phyloP scores from a whole-genome alignment of 352 stramenopile genomes.

The Elongisporangium prolatum region DNA sequence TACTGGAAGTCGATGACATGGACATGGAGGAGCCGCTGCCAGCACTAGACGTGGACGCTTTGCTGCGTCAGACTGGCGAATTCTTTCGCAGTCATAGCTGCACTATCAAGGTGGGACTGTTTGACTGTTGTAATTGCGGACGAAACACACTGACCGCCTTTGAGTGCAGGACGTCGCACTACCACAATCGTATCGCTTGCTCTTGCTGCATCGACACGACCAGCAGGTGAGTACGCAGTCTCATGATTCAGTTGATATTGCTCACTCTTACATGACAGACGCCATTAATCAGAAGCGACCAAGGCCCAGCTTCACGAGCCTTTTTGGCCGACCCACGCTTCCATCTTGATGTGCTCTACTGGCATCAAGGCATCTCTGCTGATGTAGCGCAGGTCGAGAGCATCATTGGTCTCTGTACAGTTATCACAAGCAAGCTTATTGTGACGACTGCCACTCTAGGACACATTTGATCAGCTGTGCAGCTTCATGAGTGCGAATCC shows the following conservation, averaged over 20 bases:
- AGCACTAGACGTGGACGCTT: slow-evolving; percentile 22
- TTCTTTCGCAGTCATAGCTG: slow-evolving; percentile 18
- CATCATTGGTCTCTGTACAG: neutral
- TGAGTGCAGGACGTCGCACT: slow-evolving; percentile 6
- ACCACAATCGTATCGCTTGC: slow-evolving; percentile 20
- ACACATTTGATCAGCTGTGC: slow-evolving; percentile 40
- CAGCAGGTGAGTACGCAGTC: slow-evolving; percentile 17
- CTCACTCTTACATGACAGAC: slow-evolving; percentile 11
- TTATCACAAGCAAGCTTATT: neutral
- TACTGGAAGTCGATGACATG: slow-evolving; percentile 2
- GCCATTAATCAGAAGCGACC: slow-evolving; percentile 8
- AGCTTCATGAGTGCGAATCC: slow-evolving; percentile 37
- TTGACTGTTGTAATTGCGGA: neutral
- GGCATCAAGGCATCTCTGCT: slow-evolving; percentile 26
- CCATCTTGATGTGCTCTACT: slow-evolving; percentile 47
- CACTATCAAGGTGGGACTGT: neutral
- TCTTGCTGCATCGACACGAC: slow-evolving; percentile 27
- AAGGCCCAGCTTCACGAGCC: slow-evolving; percentile 5
- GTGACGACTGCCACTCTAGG: slow-evolving; percentile 8
- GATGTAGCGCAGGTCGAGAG: slow-evolving; percentile 28
- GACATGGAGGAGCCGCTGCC: slow-evolving; percentile 5
- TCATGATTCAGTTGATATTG: slow-evolving; percentile 7
- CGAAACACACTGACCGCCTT: too few species aligned
- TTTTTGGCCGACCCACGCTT: slow-evolving; percentile 27
- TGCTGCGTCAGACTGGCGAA: slow-evolving; percentile 24